A percentile compares a stretch with the other conserved stretches of the same genome.
Conservation (phyloP, 345 rosid species). For the Lumnitzera littorea region DNA sequence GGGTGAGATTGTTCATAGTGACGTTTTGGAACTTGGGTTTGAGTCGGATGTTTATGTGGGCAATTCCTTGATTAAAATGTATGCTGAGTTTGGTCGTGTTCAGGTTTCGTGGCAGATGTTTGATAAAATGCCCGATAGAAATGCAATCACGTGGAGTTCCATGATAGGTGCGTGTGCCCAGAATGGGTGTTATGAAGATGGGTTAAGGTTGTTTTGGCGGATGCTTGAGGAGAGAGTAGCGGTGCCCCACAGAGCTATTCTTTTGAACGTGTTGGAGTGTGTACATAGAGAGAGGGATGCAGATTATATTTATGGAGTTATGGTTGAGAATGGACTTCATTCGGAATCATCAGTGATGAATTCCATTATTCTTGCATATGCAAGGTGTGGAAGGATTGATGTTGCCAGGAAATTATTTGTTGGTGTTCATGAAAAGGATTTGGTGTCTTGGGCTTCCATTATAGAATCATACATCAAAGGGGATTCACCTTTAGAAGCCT, state of each 20-base stretch:
- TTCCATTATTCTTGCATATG: constrained; percentile 19
- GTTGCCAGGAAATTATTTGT: constrained; percentile 16
- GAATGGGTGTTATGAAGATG: constrained; percentile 15
- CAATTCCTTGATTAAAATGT: constrained; percentile 38
- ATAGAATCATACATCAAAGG: constrained; percentile 25
- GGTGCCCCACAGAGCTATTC: constrained; percentile 8
- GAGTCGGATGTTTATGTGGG: constrained; percentile 16
- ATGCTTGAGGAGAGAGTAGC: constrained; percentile 19
- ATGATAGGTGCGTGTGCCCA: constrained; percentile 19
- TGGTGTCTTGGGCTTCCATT: constrained; percentile 26
- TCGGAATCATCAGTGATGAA: constrained; percentile 14
- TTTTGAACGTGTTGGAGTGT: constrained; percentile 25
- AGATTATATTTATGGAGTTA: constrained; percentile 15
- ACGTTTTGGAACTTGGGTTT: constrained; percentile 21
- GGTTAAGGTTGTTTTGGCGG: constrained; percentile 19
- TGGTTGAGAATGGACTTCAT: constrained; percentile 16
- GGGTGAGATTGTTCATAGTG: constrained; percentile 24
- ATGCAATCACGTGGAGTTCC: constrained; percentile 25
- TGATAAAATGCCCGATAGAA: constrained; percentile 27
- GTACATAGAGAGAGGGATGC: constrained; percentile 13
- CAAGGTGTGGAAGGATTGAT: constrained; percentile 21
- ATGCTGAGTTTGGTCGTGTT: constrained; percentile 21
- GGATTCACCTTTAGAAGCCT: constrained; percentile 20
- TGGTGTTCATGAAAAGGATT: constrained; percentile 18
- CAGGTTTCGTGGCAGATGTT: constrained; percentile 15